Evolutionary conservation across 148 eudicot genomes (phyloP).

Genomic region (Bassia scoparia): DNA sequence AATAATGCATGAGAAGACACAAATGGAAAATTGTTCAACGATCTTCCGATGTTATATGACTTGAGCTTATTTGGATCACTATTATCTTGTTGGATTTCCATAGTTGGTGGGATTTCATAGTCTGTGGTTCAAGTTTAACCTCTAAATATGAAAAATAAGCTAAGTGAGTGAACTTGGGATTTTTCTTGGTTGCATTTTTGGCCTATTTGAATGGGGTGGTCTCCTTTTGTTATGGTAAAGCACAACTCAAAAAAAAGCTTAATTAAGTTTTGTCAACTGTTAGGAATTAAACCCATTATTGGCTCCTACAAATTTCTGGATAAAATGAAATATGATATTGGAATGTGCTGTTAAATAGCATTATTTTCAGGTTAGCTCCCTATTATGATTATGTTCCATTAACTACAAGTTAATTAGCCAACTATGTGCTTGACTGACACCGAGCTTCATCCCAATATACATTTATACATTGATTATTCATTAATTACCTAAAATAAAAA

Average conservation of each 20-base stretch:
- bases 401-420: neutral
- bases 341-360: neutral
- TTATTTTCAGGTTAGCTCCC: neutral
- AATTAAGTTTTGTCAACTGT: slow-evolving; percentile 19
- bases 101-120: slow-evolving; percentile 19
- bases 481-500: too few species aligned
- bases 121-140: slow-evolving; percentile 24
- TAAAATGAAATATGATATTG: neutral
- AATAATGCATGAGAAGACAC: slow-evolving; percentile 2
- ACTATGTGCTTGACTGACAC: too few species aligned
- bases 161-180: slow-evolving; percentile 17
- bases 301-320: neutral
- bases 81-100: slow-evolving; percentile 14
- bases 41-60: slow-evolving; percentile 4
- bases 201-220: slow-evolving; percentile 16
- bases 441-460: too few species aligned
- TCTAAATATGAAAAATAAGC: slow-evolving; percentile 23
- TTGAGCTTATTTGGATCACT: slow-evolving; percentile 29
- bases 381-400: too few species aligned
- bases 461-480: too few species aligned
- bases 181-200: slow-evolving; percentile 25
- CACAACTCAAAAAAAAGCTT: slow-evolving; percentile 1
- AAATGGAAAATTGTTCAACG: slow-evolving; percentile 2
- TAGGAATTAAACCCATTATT: neutral
- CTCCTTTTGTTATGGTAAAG: slow-evolving; percentile 3